phyloP scores from a whole-genome alignment of 306 rosid species.

The Medicago truncatula region MtrunA17r5.0-ANR NC_053042.1:50819501-50820000 shows the following conservation, averaged over 20 bases:
- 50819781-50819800: background rate
- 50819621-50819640: constrained; percentile 18
- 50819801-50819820: background rate
- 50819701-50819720: constrained; percentile 31
- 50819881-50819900: background rate
- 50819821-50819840: background rate
- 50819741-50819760: constrained; percentile 1
- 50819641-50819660: constrained; percentile 15
- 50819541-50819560: constrained; percentile 26
- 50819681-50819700: constrained; percentile 24
- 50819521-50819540: constrained; percentile 9
- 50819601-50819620: background rate
- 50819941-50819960: constrained; percentile 7
- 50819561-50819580: constrained; percentile 12
- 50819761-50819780: background rate
- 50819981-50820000: background rate
- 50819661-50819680: constrained; percentile 8
- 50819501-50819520: constrained; percentile 87
- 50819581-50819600: background rate
- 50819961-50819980: background rate
- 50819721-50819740: constrained; percentile 15
- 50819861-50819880: constrained; percentile 3
- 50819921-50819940: constrained; percentile 16
- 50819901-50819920: background rate
- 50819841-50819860: constrained; percentile 1